These are phyloP conservation scores for Neoascochyta sp. DNA, from an alignment of 2,329 filamentous ascomycete species.

Conservation along the genomic window DNA sequence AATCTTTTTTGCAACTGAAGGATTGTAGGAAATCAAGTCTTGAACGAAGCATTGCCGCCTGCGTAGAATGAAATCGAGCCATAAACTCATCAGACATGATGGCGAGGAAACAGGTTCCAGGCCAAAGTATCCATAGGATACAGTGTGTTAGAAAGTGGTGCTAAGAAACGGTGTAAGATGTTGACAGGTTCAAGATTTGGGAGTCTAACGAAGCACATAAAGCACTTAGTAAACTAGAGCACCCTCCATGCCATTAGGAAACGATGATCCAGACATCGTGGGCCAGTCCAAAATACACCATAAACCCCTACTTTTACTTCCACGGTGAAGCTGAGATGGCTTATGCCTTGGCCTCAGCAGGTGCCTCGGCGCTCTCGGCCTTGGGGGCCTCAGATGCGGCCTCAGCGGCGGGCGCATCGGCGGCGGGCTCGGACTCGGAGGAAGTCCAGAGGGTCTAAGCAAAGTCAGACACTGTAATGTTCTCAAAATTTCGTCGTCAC, in stretches of 20 bases:
- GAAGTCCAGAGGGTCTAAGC: slow-evolving; percentile 95
- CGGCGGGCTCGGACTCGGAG: slow-evolving; percentile 85
- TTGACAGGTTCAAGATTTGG: slow-evolving; percentile 38
- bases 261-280: slow-evolving; percentile 29
- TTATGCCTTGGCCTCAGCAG: slow-evolving; percentile 62
- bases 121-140: too few relatives aligned
- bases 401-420: slow-evolving; percentile 52
- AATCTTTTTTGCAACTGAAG: slow-evolving; percentile 16
- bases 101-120: too few relatives aligned
- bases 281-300: slow-evolving; percentile 34
- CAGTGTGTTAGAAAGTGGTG: too few relatives aligned
- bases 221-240: slow-evolving; percentile 31
- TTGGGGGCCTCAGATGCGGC: slow-evolving; percentile 52
- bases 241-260: slow-evolving; percentile 29
- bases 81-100: slow-evolving; percentile 21
- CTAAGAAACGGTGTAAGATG: slow-evolving; percentile 16
- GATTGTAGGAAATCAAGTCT: slow-evolving; percentile 14
- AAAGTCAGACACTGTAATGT: slow-evolving; percentile 4
- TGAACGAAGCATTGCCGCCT: slow-evolving; percentile 6
- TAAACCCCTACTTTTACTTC: slow-evolving; percentile 34
- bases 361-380: slow-evolving; percentile 38
- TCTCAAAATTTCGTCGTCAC: slow-evolving; percentile 12
- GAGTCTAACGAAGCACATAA: slow-evolving; percentile 37
- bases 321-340: slow-evolving; percentile 17
- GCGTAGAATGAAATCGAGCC: slow-evolving; percentile 6